Base-by-base conservation (phyloP, 768 basidiomycete genomes). In the Pisolithus sp. region DNA sequence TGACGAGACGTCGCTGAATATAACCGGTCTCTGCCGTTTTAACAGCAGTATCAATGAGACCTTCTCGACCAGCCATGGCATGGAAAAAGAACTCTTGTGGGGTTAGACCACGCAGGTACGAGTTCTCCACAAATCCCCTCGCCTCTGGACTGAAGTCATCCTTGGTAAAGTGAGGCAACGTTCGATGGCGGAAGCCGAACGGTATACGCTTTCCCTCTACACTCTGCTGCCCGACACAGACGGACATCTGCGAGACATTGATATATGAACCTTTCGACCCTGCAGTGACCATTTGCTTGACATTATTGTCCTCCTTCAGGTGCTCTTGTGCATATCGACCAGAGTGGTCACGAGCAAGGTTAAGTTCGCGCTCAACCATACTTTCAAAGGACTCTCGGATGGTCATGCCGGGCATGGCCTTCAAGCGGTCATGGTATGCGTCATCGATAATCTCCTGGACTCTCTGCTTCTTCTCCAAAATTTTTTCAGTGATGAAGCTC, bases 1-100 rank as follows among this genome's bases (percentile, higher is more conserved):
- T 99, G 61, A 99, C 96, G 56, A 99, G 76, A 53, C 95, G 89
- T 62, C 95, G 89, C 68, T 99, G 96, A 62, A 98, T 99, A 67
- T 98, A 98, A 58, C 96, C 96, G 0, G 96, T 98, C 72, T 99
- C 96, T 43, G 96, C 96, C 4, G 96, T 99, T 76, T 99, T 99
- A 68, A 99, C 94, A 38, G 96, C 96, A 4, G 96, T 98, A 77
- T 99, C 96, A 62, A 98, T 97, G 49, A 99, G 72, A 76, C 96
- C 96, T 71, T 98, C 96, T 59, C 96, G 90, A 70, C 96, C 95
- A 61, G 95, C 95, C 95, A 98, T 98, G 51, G 96, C 96, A 69
- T 99, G 96, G 83, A 99, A 98, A 79, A 98, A 98, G 77, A 92
- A 99, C 65, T 99, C 96, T 57, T 97, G 93, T 0, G 96, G 95